Evolutionary conservation across 352 stramenopile genomes (phyloP).

Genomic region (Phytophthora foliorum): DNA sequence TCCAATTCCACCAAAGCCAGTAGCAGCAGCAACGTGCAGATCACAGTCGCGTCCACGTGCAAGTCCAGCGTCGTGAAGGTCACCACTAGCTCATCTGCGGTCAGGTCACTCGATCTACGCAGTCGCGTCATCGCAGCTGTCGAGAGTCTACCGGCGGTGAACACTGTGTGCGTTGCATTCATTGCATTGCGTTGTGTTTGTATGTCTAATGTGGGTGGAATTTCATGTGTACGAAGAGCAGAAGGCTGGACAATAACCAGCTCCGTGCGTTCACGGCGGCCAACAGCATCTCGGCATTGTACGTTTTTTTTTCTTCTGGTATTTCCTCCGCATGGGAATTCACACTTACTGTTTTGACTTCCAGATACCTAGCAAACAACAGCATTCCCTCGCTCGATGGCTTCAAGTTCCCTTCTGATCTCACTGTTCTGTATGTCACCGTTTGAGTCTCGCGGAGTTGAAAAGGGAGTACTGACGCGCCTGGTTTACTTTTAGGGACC

Average conservation of each 20-base stretch:
- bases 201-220: too few species aligned
- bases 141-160: slow-evolving; percentile 27
- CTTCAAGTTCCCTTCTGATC: slow-evolving; percentile 33
- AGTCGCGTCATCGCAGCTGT: slow-evolving; percentile 30
- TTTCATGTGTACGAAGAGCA: slow-evolving; percentile 5
- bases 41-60: slow-evolving; percentile 32
- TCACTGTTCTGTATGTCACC: slow-evolving; percentile 38
- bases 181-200: neutral
- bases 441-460: neutral
- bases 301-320: too few species aligned
- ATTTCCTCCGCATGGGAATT: too few species aligned
- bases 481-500: slow-evolving; percentile 21
- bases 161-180: slow-evolving; percentile 31
- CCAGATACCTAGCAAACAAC: slow-evolving; percentile 45
- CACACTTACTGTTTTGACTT: neutral
- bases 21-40: slow-evolving; percentile 23
- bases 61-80: slow-evolving; percentile 29
- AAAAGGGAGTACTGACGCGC: too few species aligned
- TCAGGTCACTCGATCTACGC: slow-evolving; percentile 32
- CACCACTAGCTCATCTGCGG: slow-evolving; percentile 4
- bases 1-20: slow-evolving; percentile 19
- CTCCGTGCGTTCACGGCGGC: slow-evolving; percentile 26
- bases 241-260: slow-evolving; percentile 41
- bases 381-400: slow-evolving; percentile 34
- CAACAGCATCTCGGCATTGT: slow-evolving; percentile 38